Conservation (phyloP, 2,329 filamentous ascomycete genomes). For the Penicillium corylophilum region DNA sequence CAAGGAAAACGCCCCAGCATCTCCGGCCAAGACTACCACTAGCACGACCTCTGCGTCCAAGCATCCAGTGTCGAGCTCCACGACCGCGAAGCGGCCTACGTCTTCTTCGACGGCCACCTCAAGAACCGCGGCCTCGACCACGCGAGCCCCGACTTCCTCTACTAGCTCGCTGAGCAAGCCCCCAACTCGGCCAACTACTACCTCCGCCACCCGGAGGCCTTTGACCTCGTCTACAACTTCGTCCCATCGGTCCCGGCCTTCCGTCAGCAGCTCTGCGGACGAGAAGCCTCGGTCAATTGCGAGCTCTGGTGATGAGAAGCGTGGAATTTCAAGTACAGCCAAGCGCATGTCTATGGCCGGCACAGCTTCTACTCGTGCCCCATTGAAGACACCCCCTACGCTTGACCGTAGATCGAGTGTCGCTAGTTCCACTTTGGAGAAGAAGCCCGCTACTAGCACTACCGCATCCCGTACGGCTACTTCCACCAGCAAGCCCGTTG, state of each 20-base stretch:
- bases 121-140: constrained; percentile 27
- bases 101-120: constrained; percentile 31
- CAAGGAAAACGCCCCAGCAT: constrained; percentile 34
- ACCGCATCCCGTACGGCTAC: constrained; percentile 24
- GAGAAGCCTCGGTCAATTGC: constrained; percentile 42
- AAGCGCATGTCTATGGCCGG: constrained; percentile 48
- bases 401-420: constrained; percentile 41
- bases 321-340: constrained; percentile 42
- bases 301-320: constrained; percentile 48
- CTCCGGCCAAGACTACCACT: constrained; percentile 34
- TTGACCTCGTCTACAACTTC: constrained; percentile 36
- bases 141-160: constrained; percentile 32
- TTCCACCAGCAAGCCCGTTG: constrained; percentile 24
- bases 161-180: constrained; percentile 44
- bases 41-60: constrained; percentile 30
- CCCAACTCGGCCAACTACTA: constrained; percentile 42
- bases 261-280: constrained; percentile 46
- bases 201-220: constrained; percentile 36
- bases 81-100: constrained; percentile 38
- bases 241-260: constrained; percentile 43
- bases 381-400: constrained; percentile 34
- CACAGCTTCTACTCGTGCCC: constrained; percentile 35
- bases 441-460: constrained; percentile 25
- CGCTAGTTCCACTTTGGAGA: constrained; percentile 35
- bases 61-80: constrained; percentile 35